Conservation (phyloP, 805 yeast genomes). For the Saturnispora saitoi region DNA sequence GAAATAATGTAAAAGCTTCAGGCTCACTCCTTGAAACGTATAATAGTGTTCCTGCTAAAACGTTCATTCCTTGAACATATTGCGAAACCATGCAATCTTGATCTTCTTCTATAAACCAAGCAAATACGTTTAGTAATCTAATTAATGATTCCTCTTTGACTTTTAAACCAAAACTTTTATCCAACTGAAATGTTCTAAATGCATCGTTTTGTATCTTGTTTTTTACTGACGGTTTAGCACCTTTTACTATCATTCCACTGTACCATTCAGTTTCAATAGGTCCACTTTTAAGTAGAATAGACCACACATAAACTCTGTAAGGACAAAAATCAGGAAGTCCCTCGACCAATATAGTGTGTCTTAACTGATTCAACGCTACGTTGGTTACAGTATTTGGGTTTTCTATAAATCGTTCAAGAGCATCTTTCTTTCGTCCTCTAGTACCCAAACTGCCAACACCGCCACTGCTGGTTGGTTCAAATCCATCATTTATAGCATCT, state of each 20-base stretch:
- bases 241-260: constrained; percentile 40
- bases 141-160: constrained; percentile 64
- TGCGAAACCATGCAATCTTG: constrained; percentile 26
- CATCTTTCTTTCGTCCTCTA: constrained; percentile 40
- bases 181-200: constrained; percentile 75
- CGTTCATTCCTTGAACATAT: constrained; percentile 92
- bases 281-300: constrained; percentile 58
- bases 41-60: constrained; percentile 74
- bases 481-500: neutral
- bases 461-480: constrained; percentile 5
- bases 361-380: constrained; percentile 44
- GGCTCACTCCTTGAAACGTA: constrained; percentile 74
- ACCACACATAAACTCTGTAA: constrained; percentile 73
- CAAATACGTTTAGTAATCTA: constrained; percentile 65
- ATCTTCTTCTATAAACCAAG: constrained; percentile 24
- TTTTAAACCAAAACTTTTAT: constrained; percentile 55
- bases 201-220: constrained; percentile 34
- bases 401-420: constrained; percentile 43
- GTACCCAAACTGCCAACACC: neutral
- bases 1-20: constrained; percentile 69
- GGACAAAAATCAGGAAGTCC: constrained; percentile 42
- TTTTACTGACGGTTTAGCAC: constrained; percentile 25
- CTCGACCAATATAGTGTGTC: constrained; percentile 43
- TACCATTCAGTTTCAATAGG: constrained; percentile 51
- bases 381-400: constrained; percentile 37